Conservation (phyloP, 345 rosid species). For the Lenwebbia sp. region DNA sequence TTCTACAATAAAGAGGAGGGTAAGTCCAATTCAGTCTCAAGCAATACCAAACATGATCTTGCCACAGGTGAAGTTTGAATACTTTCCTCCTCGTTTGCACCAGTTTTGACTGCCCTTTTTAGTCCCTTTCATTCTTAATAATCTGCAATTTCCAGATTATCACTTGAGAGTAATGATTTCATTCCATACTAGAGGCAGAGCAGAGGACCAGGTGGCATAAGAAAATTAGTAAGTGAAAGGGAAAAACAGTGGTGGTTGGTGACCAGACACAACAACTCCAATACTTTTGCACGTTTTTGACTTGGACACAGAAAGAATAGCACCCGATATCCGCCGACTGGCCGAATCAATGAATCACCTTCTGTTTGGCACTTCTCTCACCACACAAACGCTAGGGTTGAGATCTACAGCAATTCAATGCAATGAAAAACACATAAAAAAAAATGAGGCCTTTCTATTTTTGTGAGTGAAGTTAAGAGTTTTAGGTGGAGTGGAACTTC, state of each 20-base stretch:
- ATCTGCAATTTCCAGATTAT: background rate
- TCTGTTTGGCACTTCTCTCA: background rate
- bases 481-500: background rate
- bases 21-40: background rate
- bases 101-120: background rate
- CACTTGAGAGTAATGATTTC: background rate
- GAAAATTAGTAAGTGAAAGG: background rate
- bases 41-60: background rate
- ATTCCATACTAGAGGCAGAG: background rate
- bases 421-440: background rate
- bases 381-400: background rate
- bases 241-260: background rate
- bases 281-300: background rate
- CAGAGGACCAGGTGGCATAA: background rate
- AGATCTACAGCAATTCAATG: background rate
- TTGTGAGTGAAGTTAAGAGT: background rate
- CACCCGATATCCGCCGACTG: background rate
- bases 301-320: background rate
- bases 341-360: background rate
- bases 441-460: background rate
- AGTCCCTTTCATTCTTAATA: background rate
- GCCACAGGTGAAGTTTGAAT: background rate
- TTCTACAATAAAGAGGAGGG: background rate
- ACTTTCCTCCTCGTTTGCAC: background rate
- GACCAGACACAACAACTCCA: slow-evolving; percentile 5